These are phyloP conservation scores for Biscogniauxia mediterranea DNA, from an alignment of 2,329 filamentous ascomycete species.

Conservation along the genomic window DNA sequence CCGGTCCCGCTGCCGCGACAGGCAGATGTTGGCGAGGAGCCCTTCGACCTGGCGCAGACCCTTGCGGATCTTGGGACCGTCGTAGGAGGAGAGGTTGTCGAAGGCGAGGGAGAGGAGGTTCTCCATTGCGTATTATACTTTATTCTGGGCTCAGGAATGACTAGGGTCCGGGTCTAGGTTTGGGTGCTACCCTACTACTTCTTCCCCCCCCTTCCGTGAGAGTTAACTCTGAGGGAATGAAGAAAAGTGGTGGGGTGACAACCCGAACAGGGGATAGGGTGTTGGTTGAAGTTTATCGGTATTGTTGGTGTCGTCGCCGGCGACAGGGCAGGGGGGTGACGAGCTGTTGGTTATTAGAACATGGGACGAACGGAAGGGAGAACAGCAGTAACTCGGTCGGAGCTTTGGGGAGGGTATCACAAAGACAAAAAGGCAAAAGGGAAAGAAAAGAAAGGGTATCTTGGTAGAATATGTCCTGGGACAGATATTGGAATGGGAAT, in stretches of 20 bases:
- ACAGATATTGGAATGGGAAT: no score
- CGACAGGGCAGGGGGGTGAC: background rate
- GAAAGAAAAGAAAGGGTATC: background rate
- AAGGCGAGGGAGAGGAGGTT: slow-evolving; percentile 88
- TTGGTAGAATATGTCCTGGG: background rate
- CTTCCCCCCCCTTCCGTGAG: no score
- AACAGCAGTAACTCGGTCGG: no score
- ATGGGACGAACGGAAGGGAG: background rate
- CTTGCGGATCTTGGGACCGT: slow-evolving; percentile 86
- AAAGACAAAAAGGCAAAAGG: background rate
- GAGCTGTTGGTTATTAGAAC: background rate
- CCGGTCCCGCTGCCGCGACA: slow-evolving; percentile 48
- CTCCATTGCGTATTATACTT: slow-evolving; percentile 64
- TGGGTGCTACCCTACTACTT: no score
- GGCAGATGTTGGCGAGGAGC: slow-evolving; percentile 89
- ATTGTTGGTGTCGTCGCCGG: slow-evolving; percentile 1
- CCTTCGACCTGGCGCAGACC: slow-evolving; percentile 92
- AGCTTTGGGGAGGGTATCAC: background rate
- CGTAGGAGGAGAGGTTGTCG: slow-evolving; percentile 92
- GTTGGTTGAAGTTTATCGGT: no score
- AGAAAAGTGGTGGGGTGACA: no score
- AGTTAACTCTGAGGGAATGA: no score
- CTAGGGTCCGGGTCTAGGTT: no score
- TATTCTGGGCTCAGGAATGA: no score
- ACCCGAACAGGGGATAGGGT: no score